Percentiles rank a stretch among this genome's conserved stretches.
These are phyloP conservation scores for Kazachstania psychrophila DNA, from an alignment of 805 yeast species.

Conservation along the genomic window DNA sequence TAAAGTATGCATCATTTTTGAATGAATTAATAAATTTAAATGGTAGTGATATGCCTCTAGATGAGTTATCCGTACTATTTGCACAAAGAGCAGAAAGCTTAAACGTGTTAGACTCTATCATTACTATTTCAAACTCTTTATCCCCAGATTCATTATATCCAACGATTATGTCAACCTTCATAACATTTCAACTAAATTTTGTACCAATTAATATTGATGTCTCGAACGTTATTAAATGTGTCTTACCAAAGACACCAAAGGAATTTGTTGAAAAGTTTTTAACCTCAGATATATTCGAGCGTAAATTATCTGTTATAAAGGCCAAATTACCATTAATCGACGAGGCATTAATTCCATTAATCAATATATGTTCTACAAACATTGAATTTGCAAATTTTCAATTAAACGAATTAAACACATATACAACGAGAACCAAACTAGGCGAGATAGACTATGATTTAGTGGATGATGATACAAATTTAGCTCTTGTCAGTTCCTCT, in stretches of 20 bases:
- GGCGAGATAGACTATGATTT: constrained; percentile 36
- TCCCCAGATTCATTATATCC: constrained; percentile 43
- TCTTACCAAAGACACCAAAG: constrained; percentile 28
- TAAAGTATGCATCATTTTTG: constrained; percentile 3
- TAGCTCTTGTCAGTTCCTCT: not conserved
- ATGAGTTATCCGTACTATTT: constrained; percentile 18
- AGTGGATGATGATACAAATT: constrained; percentile 26
- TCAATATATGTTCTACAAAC: constrained; percentile 52
- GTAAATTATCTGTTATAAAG: constrained; percentile 37
- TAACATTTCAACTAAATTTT: constrained; percentile 33
- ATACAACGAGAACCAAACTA: constrained; percentile 40
- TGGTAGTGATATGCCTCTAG: not conserved
- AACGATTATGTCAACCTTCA: constrained; percentile 34
- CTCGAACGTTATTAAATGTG: constrained; percentile 25
- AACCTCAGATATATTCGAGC: constrained; percentile 28
- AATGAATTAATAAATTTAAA: constrained; percentile 6
- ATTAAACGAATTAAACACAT: constrained; percentile 49
- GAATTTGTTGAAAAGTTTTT: constrained; percentile 34
- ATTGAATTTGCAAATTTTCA: constrained; percentile 60
- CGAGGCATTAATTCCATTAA: constrained; percentile 46
- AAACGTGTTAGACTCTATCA: constrained; percentile 40
- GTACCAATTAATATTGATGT: constrained; percentile 37
- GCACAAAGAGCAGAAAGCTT: constrained; percentile 33
- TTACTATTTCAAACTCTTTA: constrained; percentile 34
- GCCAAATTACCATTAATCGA: constrained; percentile 64